Base-by-base conservation (phyloP, 2,329 filamentous ascomycete genomes). In the Beauveria medogensis region DNA sequence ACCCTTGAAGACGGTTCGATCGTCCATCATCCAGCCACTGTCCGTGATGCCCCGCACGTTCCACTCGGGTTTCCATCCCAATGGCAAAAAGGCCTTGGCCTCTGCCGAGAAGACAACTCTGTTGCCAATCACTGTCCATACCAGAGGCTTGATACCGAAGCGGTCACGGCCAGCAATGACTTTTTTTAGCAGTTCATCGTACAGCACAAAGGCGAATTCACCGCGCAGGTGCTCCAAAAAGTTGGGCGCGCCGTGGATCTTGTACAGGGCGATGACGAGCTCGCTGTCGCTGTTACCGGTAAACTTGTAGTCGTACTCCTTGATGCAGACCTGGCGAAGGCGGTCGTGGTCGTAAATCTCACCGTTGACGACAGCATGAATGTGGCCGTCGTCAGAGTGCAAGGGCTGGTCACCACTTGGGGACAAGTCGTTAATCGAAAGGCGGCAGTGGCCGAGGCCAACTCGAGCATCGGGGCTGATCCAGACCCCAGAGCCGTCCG, bases 331-430 rank as follows among this genome's bases (percentile, higher is more conserved):
- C 22, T 34, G n/a, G 26, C 79, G 74, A 14, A 81, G 72, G 12
- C 69, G 65, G 54, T 82, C 78, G 61, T 78, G 73, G 65, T 81
- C 79, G 67, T 85, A 85, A n/a, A 85, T 73, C 67, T 85, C 82
- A 30, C 83, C 82, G 62, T 83, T 84, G 26, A 85, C 79, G n/a
- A 85, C 77, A 2, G 80, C 81, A 66, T 84, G 81, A 20, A 85
- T 72, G 1, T 64, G 63, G 22, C 69, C 67, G 18, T 74, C 70
- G 5, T 44, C 22, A 14, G 12, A 8, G 58, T 77, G 73, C 51
- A 80, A 68, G 2, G 81, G 81, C 64, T 83, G 81, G 5, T 68
- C 66, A 2, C 77, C 81, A n/a, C 69, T 68, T 0, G 74, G 68
- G 8, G 74, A 76, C 0, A 82, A 74, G 64, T 83, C 81, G 63